Base-by-base conservation (phyloP, 2,329 filamentous ascomycete species). In the Cordyceps cicadae region DNA sequence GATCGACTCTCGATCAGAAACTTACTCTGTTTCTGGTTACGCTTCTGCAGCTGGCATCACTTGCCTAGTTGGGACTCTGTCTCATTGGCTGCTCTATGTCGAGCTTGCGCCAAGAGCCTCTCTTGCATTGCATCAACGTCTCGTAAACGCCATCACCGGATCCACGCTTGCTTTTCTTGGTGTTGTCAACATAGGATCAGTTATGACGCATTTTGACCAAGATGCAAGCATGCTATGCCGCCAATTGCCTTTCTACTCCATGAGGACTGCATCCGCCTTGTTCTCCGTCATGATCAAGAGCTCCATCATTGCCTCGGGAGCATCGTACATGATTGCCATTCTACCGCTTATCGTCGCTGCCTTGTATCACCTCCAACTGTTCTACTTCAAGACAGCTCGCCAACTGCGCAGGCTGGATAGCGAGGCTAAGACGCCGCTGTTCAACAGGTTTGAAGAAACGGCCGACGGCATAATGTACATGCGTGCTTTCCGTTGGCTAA, bases 261-360 rank as follows among this genome's bases (percentile, higher is more conserved):
- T 51, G 52, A n/a, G 57, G 19, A 59, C 57, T 19, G 41, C 50
- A 24, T 39, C 26, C 19, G 49, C 52, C 2, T 7, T 46, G 7
- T 61, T 55, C 19, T 51, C 59, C 34, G 34, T 61, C 19, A 21
- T 48, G 26, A 59, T 59, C 49, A 59, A 59, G 14, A 52, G n/a
- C 5, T 32, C 24, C 26, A 24, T 61, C 17, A 51, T 61, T 8
- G 11, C 46, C 11, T 61, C 59, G 17, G 53, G 52, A 3, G 45
- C 53, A 29, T 43, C 52, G 14, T 61, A 61, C 39, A 43, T 55
- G 11, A 21, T 74, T 0, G 68, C 79, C 2, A 73, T 74, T 0
- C 71, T 84, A 15, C 82, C 82, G 0, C 60, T 77, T 2, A 59
- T 62, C 2, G 9, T 68, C 2, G 7, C 65, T 6, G 58, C 65